Conservation (phyloP, 345 rosid species). For the Noccaea bulbosa region DNA sequence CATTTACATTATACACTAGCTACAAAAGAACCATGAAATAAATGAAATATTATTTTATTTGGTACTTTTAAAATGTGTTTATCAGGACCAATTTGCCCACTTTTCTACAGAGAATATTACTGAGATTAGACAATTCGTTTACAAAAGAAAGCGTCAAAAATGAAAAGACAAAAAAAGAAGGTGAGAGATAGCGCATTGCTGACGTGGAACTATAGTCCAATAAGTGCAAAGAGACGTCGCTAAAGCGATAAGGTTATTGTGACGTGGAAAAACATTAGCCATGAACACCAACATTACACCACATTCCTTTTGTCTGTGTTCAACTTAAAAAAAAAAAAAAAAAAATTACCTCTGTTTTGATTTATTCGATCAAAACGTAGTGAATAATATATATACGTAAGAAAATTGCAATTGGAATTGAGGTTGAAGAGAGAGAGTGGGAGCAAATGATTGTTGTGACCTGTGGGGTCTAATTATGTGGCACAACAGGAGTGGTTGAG, state of each 20-base stretch:
- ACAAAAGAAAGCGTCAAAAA: conserved; percentile 28
- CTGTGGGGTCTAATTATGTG: conserved; percentile 35
- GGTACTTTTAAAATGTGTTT: neutral
- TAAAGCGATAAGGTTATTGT: conserved; percentile 26
- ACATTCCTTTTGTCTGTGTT: conserved; percentile 31
- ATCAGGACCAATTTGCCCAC: neutral
- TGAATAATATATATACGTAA: conserved; percentile 8
- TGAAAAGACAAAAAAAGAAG: neutral
- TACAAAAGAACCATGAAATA: neutral
- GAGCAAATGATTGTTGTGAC: conserved; percentile 33
- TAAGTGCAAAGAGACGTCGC: conserved; percentile 24
- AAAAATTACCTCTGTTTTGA: too few relatives aligned
- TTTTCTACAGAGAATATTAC: neutral
- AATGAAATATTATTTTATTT: neutral
- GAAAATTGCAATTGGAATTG: conserved; percentile 31
- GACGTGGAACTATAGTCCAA: conserved; percentile 28
- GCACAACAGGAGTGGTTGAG: conserved; percentile 35
- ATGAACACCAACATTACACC: conserved; percentile 30
- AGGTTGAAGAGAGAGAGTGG: conserved; percentile 14
- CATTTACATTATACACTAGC: neutral
- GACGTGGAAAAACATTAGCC: conserved; percentile 38
- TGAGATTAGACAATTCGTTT: neutral
- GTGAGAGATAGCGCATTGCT: neutral
- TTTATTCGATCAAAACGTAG: too few relatives aligned
- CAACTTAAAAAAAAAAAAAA: neutral